phyloP scores from a whole-genome alignment of 2,329 filamentous ascomycete genomes.

The Colletotrichum scovillei region DNA sequence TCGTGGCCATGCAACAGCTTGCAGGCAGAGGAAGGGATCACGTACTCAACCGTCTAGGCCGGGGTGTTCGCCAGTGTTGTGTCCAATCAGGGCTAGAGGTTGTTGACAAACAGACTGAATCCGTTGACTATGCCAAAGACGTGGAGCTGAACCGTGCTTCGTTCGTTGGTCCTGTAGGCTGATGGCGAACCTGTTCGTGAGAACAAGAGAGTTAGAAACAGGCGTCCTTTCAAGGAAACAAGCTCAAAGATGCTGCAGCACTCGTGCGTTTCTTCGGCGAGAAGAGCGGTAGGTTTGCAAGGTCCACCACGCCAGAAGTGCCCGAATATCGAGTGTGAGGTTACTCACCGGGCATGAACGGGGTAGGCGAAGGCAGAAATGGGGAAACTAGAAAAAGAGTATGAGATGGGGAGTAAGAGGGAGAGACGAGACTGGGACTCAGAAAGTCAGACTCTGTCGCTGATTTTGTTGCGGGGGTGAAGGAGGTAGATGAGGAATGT shows the following conservation, averaged over 20 bases:
- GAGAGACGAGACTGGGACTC: conserved; percentile 32
- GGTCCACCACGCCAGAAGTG: conserved; percentile 12
- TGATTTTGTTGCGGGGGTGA: conserved; percentile 38
- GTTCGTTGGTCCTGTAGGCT: conserved; percentile 29
- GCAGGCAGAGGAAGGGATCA: conserved; percentile 32
- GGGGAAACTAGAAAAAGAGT: conserved; percentile 17
- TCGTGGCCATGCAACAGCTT: conserved; percentile 21
- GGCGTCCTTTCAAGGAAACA: not conserved
- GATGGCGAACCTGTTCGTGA: conserved; percentile 36
- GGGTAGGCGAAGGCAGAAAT: conserved; percentile 6
- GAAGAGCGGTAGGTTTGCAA: conserved; percentile 6
- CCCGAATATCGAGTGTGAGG: conserved; percentile 4
- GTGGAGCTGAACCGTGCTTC: conserved; percentile 31
- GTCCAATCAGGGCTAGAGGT: conserved; percentile 30
- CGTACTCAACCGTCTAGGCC: conserved; percentile 35
- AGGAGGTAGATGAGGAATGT: conserved; percentile 37
- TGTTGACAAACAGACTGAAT: conserved; percentile 30
- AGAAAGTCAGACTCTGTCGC: conserved; percentile 38
- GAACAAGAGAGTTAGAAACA: conserved; percentile 34
- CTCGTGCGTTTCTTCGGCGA: conserved; percentile 25
- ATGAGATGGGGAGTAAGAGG: conserved; percentile 31
- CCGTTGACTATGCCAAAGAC: conserved; percentile 28
- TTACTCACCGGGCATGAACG: conserved; percentile 1
- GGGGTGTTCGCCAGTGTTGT: conserved; percentile 8
- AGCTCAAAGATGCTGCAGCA: conserved; percentile 24